Percentiles rank a stretch among this genome's conserved stretches.
phyloP scores from a whole-genome alignment of 148 eudicot species.

The Chenopodium suecicum region DNA sequence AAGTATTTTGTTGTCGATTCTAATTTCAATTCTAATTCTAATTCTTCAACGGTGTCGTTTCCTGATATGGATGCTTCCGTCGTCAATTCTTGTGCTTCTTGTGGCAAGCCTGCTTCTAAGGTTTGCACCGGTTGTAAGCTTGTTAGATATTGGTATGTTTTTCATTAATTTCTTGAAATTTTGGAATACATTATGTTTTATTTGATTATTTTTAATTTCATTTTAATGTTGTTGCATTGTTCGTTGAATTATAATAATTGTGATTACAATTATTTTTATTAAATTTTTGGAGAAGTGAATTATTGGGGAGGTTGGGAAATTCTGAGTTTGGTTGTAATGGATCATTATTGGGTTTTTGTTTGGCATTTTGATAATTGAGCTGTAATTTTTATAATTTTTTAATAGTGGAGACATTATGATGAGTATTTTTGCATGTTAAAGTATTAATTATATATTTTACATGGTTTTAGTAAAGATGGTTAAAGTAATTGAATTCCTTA shows the following conservation, averaged over 20 bases:
- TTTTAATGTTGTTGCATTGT: background rate
- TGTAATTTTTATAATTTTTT: background rate
- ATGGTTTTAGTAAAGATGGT: too few relatives aligned
- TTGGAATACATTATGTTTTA: background rate
- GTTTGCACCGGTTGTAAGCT: conserved; percentile 67
- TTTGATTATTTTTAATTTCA: background rate
- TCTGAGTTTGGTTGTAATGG: background rate
- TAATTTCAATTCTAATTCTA: conserved; percentile 26
- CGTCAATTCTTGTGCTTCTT: conserved; percentile 45
- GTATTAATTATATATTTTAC: too few relatives aligned
- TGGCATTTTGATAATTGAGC: background rate
- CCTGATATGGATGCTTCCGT: conserved; percentile 24
- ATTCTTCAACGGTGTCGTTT: conserved; percentile 1
- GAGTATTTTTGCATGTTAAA: too few relatives aligned
- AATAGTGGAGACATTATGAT: too few relatives aligned
- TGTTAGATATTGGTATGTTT: conserved; percentile 67
- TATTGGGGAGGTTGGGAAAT: background rate
- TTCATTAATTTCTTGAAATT: background rate
- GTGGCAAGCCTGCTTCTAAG: conserved; percentile 39
- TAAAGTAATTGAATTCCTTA: too few relatives aligned
- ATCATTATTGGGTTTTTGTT: background rate
- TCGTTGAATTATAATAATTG: background rate
- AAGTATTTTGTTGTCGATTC: conserved; percentile 51
- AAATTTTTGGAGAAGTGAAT: too few relatives aligned
- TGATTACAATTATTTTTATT: background rate